These are phyloP conservation scores for Kwoniella europaea DNA, from an alignment of 768 basidiomycete genomes.

Conservation along the genomic window DNA sequence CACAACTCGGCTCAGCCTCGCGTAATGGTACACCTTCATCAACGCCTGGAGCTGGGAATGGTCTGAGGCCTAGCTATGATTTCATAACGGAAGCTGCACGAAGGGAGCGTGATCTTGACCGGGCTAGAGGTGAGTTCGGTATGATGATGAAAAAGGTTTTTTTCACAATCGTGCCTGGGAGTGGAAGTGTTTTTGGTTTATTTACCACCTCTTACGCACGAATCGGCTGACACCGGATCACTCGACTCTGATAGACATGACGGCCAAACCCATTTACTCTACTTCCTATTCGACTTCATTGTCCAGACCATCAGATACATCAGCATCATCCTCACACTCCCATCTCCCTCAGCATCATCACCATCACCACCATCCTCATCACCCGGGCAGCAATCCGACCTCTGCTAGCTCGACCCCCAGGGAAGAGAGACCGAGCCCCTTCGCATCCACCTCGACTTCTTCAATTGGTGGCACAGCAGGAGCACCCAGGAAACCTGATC, in stretches of 20 bases:
- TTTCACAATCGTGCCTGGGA: background rate
- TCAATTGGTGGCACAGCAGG: background rate
- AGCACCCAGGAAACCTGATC: constrained; percentile 3
- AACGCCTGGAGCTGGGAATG: constrained; percentile 18
- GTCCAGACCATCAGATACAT: constrained; percentile 14
- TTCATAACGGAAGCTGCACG: constrained; percentile 16
- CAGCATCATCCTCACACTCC: constrained; percentile 1
- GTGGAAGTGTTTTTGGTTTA: too few relatives aligned
- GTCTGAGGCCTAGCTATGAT: constrained; percentile 22
- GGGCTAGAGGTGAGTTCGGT: constrained; percentile 24
- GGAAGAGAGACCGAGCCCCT: constrained; percentile 13
- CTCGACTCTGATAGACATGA: background rate
- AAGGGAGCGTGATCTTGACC: constrained; percentile 24
- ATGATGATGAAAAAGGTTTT: constrained; percentile 2
- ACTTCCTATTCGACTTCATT: constrained; percentile 3
- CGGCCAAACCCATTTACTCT: constrained; percentile 5
- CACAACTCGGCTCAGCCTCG: constrained; percentile 1
- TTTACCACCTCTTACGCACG: background rate
- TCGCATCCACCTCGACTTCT: background rate
- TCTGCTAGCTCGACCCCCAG: constrained; percentile 11
- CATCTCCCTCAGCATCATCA: constrained; percentile 17
- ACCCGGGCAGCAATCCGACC: constrained; percentile 6
- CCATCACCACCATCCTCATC: constrained; percentile 20
- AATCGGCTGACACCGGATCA: constrained; percentile 12
- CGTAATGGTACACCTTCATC: constrained; percentile 16